Conservation (phyloP, 495 filamentous ascomycete species). For the Aspergillus conjunctus region DNA sequence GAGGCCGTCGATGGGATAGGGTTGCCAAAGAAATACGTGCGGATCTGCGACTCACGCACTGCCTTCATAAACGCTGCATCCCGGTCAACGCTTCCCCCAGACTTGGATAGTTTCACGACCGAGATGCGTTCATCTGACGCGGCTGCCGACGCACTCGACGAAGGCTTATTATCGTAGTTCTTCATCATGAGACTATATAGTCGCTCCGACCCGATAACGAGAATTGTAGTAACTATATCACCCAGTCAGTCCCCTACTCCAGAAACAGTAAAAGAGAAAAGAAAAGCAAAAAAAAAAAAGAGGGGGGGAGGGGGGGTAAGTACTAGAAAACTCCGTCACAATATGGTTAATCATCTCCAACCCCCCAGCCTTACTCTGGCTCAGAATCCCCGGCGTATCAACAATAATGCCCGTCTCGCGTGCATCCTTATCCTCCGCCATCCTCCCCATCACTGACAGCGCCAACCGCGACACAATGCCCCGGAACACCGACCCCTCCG, state of each 20-base stretch:
- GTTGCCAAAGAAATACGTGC: slow-evolving; percentile 93
- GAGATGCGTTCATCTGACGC: slow-evolving; percentile 62
- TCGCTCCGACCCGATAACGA: slow-evolving; percentile 82
- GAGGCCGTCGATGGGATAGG: slow-evolving; percentile 40
- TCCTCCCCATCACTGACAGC: slow-evolving; percentile 72
- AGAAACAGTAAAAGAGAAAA: not conserved
- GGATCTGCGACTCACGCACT: slow-evolving; percentile 71
- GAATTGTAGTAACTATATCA: slow-evolving; percentile 66
- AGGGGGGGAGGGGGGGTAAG: not conserved
- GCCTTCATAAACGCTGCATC: slow-evolving; percentile 74
- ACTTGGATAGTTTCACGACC: slow-evolving; percentile 80
- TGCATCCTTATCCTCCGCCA: slow-evolving; percentile 74
- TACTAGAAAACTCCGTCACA: slow-evolving; percentile 81
- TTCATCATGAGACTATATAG: slow-evolving; percentile 76
- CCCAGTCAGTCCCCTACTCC: slow-evolving; percentile 10
- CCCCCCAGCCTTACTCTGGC: slow-evolving; percentile 58
- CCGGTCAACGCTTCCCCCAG: slow-evolving; percentile 82
- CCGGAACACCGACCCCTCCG: slow-evolving; percentile 71
- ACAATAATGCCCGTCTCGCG: slow-evolving; percentile 78
- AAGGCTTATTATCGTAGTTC: slow-evolving; percentile 68
- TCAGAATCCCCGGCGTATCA: slow-evolving; percentile 75
- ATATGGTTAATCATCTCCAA: slow-evolving; percentile 81
- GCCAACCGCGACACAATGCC: slow-evolving; percentile 76
- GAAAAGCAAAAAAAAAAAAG: slow-evolving; percentile 6
- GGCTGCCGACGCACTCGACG: slow-evolving; percentile 48